These are phyloP conservation scores for Letharia lupina DNA, from an alignment of 495 filamentous ascomycete genomes.

Conservation along the genomic window DNA sequence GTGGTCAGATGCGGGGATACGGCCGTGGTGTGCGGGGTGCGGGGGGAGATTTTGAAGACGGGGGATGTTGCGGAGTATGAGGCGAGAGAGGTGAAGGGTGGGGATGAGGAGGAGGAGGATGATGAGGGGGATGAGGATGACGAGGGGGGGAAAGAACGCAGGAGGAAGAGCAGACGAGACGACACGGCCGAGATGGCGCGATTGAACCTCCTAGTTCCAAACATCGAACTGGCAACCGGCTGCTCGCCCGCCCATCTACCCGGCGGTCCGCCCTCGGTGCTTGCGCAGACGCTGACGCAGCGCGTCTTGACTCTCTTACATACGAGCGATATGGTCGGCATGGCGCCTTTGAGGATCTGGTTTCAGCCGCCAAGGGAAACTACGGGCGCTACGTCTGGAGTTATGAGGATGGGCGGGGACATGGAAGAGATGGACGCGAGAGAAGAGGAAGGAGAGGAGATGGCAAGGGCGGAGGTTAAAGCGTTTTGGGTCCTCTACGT, in stretches of 20 bases:
- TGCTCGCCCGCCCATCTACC: slow-evolving; percentile 79
- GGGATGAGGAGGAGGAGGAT: slow-evolving; percentile 15
- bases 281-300: slow-evolving; percentile 76
- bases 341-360: slow-evolving; percentile 60
- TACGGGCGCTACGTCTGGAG: neutral
- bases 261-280: slow-evolving; percentile 65
- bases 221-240: slow-evolving; percentile 82
- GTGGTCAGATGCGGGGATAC: slow-evolving; percentile 85
- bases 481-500: slow-evolving; percentile 94
- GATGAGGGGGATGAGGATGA: slow-evolving; percentile 18
- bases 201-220: slow-evolving; percentile 76
- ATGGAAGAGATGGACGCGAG: neutral
- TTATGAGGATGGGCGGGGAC: neutral
- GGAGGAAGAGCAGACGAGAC: slow-evolving; percentile 28
- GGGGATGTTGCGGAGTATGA: slow-evolving; percentile 17
- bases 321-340: slow-evolving; percentile 51
- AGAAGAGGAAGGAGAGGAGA: slow-evolving; percentile 35
- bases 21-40: slow-evolving; percentile 81
- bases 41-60: slow-evolving; percentile 65
- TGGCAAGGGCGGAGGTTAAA: slow-evolving; percentile 47
- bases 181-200: slow-evolving; percentile 50
- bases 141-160: slow-evolving; percentile 17
- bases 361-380: slow-evolving; percentile 27
- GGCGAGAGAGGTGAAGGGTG: slow-evolving; percentile 21
- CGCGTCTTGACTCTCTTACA: slow-evolving; percentile 68